Conservation (phyloP, 2,329 filamentous ascomycete genomes). For the Calycina herbarum region DNA sequence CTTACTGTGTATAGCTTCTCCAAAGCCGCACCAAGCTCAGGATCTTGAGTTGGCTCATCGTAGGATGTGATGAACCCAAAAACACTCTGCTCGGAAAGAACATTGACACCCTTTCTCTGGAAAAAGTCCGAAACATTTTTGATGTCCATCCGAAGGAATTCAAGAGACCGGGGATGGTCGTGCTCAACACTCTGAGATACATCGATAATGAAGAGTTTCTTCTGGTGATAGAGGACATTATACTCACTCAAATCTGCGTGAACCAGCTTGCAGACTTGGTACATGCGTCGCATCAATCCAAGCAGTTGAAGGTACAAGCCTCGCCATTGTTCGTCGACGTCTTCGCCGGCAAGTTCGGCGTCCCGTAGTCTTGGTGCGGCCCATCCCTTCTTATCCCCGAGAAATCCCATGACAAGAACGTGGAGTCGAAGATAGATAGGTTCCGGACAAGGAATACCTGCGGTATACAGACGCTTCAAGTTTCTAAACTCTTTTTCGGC, state of each 20-base stretch:
- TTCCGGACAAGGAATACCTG: slow-evolving; percentile 87
- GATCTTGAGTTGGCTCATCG: slow-evolving; percentile 60
- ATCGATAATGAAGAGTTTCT: slow-evolving; percentile 88
- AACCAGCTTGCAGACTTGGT: slow-evolving; percentile 87
- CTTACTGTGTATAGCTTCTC: slow-evolving; percentile 66
- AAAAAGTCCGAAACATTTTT: slow-evolving; percentile 97
- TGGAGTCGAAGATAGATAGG: slow-evolving; percentile 89
- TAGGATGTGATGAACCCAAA: slow-evolving; percentile 78
- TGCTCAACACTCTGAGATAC: slow-evolving; percentile 97
- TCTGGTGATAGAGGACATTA: slow-evolving; percentile 88
- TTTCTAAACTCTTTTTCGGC: slow-evolving; percentile 99
- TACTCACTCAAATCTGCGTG: slow-evolving; percentile 98
- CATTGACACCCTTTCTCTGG: slow-evolving; percentile 78
- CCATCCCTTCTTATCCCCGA: slow-evolving; percentile 84
- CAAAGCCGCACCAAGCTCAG: slow-evolving; percentile 60
- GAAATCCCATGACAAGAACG: slow-evolving; percentile 90
- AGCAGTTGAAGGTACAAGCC: slow-evolving; percentile 80
- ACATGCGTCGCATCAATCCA: slow-evolving; percentile 87
- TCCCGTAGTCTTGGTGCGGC: slow-evolving; percentile 88
- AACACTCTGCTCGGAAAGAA: slow-evolving; percentile 72
- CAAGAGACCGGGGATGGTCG: slow-evolving; percentile 86
- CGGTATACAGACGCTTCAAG: slow-evolving; percentile 76
- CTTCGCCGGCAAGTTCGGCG: slow-evolving; percentile 69
- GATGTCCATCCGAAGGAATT: slow-evolving; percentile 97
- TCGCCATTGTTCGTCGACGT: slow-evolving; percentile 72